phyloP scores from a whole-genome alignment of 2,329 filamentous ascomycete genomes.

The Herpotrichia juniperi region DNA sequence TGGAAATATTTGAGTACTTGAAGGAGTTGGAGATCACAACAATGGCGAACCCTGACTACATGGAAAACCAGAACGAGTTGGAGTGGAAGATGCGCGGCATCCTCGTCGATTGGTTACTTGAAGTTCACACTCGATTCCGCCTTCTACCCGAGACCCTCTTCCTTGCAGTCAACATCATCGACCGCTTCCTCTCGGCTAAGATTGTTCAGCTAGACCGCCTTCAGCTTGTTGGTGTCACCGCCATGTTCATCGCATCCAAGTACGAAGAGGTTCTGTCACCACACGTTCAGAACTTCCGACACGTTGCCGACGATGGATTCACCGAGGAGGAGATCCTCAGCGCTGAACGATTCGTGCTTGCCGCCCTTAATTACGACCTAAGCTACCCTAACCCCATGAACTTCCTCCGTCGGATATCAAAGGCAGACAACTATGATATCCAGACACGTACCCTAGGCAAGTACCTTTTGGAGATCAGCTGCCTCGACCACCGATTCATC shows the following conservation, averaged over 20 bases:
- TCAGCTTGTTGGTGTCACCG: conserved; percentile 94
- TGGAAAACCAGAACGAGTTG: conserved; percentile 90
- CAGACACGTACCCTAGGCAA: conserved; percentile 96
- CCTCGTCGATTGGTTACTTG: conserved; percentile 96
- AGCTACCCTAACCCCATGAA: conserved; percentile 99
- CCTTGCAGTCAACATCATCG: conserved; percentile 96
- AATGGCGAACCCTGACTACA: conserved; percentile 92
- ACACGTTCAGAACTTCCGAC: conserved; percentile 95
- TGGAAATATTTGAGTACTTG: conserved; percentile 96
- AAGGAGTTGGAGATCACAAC: conserved; percentile 80
- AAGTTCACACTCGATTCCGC: conserved; percentile 96
- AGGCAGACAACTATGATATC: conserved; percentile 99
- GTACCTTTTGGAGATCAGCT: conserved; percentile 96
- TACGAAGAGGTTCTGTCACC: conserved; percentile 98
- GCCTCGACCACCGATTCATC: conserved; percentile 95
- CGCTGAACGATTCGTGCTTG: conserved; percentile 93
- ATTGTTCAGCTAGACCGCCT: conserved; percentile 95
- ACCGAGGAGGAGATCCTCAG: conserved; percentile 93
- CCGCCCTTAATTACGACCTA: conserved; percentile 91
- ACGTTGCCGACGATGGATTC: conserved; percentile 96
- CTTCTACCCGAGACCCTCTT: conserved; percentile 95
- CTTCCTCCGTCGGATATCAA: conserved; percentile 97
- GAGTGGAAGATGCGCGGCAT: conserved; percentile 99
- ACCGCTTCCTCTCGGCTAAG: conserved; percentile 94
- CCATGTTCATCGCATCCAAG: conserved; percentile 99